phyloP scores from a whole-genome alignment of 768 basidiomycete species.

The Leccinum imitatum region DNA sequence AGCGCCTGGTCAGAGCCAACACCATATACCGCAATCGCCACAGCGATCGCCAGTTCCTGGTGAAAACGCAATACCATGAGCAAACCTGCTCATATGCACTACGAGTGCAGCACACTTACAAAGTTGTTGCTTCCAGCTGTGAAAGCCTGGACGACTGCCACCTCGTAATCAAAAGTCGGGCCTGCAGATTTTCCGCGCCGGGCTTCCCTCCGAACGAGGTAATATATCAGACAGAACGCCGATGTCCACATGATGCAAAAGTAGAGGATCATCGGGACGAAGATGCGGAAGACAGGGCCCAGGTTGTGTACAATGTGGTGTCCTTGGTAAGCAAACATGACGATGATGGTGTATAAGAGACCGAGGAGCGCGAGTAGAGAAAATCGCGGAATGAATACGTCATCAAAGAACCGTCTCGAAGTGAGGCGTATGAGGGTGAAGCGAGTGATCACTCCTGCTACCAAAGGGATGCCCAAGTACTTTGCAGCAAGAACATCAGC shows the following conservation, averaged over 20 bases:
- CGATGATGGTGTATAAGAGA: constrained; percentile 76
- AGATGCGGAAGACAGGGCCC: constrained; percentile 74
- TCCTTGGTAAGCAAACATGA: constrained; percentile 71
- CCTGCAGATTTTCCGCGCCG: constrained; percentile 1
- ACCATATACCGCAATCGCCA: constrained; percentile 76
- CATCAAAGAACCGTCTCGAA: constrained; percentile 49
- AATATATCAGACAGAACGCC: constrained; percentile 57
- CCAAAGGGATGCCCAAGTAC: constrained; percentile 84
- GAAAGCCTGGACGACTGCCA: constrained; percentile 76
- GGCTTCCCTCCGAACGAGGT: constrained; percentile 39
- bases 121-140: constrained; percentile 82
- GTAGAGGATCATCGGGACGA: constrained; percentile 79
- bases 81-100: background rate
- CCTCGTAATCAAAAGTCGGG: constrained; percentile 53
- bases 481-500: constrained; percentile 22
- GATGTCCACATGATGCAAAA: constrained; percentile 75
- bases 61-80: background rate
- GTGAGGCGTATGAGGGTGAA: constrained; percentile 47
- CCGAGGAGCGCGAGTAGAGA: constrained; percentile 70
- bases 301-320: constrained; percentile 73
- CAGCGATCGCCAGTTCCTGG: constrained; percentile 81
- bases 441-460: constrained; percentile 69
- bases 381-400: constrained; percentile 65
- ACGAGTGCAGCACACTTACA: constrained; percentile 37
- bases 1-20: constrained; percentile 76